Evolutionary conservation across 2,329 filamentous ascomycete species (phyloP), one percentile per base, ranked within the genome.

Genomic region (Hypoxylon sp.): DNA sequence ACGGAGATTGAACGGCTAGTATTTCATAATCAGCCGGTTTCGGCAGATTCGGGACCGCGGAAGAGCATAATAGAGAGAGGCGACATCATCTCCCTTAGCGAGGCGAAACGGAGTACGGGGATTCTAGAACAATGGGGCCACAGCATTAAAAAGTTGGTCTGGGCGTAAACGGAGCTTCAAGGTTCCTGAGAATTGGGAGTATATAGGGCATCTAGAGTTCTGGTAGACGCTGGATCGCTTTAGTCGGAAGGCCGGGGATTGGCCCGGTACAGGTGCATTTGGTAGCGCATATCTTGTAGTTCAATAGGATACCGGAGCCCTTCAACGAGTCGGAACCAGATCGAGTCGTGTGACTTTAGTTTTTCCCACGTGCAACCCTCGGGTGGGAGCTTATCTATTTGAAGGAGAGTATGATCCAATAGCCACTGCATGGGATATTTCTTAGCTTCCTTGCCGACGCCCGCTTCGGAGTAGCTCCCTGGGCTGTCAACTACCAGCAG

Each of bases 371-470:
- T 73, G 59, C 80, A 79, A 1, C 77, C 80, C 8, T 74, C 76
- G 3, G 59, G 5, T 14, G 58, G 63, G 0, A 53, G 53, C 37
- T 63, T 61, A 19, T 64, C 60, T 5, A 48, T 29, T 14, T 51
- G 59, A 11, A 93, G 79, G 19, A 99, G 81, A 1, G 93, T 92
- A 77, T 96, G 92, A 75, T 98, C 92, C 1, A 99, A 84, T 14
- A 99, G 83, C 90, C 94, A 98, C 74, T 93, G 91, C 94, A 98
- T 98, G 0, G 95, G 95, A 77, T 98, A 98, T 68, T 87, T 89
- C 70, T 87, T 87, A 35, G 81, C 81, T 50, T 85, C 83, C 68
- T 85, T 86, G 3, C 91, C 91, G 0, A 98, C 79, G 0, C 87
- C 88, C 3, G 97, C 87, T 63, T 94, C 93, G 0, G 94, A 96